Conservation (phyloP, 2,329 filamentous ascomycete species). For the Cercospora zeae-maydis region DNA sequence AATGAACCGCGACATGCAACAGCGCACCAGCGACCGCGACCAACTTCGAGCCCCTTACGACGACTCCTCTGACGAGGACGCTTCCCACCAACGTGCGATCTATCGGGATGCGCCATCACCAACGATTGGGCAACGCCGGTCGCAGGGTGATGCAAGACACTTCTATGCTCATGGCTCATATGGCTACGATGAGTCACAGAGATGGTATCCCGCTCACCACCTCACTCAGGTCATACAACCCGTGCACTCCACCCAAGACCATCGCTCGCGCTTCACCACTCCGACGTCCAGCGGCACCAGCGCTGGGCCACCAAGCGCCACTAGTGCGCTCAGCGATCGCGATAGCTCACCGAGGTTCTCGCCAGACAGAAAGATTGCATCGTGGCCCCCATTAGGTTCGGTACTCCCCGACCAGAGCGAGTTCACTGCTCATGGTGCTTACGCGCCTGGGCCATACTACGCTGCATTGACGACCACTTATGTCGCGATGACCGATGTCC, state of each 20-base stretch:
- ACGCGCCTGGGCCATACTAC: neutral
- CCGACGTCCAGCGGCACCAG: slow-evolving; percentile 12
- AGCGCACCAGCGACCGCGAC: neutral
- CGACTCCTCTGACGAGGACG: neutral
- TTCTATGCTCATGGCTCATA: neutral
- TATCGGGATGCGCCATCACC: neutral
- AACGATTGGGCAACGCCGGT: neutral
- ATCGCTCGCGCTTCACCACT: slow-evolving; percentile 4
- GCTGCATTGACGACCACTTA: slow-evolving; percentile 2
- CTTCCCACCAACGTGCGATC: neutral
- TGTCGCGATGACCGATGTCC: slow-evolving; percentile 28
- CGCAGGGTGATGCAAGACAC: neutral
- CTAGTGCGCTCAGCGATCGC: slow-evolving; percentile 12
- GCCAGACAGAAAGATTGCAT: neutral
- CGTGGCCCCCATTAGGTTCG: neutral
- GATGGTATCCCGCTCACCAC: neutral
- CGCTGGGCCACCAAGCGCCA: slow-evolving; percentile 9
- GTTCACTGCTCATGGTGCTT: slow-evolving; percentile 8
- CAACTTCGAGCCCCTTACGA: neutral
- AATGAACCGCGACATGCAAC: no score
- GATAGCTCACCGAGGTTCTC: slow-evolving; percentile 7
- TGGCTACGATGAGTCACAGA: neutral
- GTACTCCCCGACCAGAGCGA: neutral
- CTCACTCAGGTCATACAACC: neutral
- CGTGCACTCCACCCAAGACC: neutral